Evolutionary conservation across 768 basidiomycete species (phyloP), one percentile per base, ranked within the genome.

Genomic region (Agrocybe praecox): DNA sequence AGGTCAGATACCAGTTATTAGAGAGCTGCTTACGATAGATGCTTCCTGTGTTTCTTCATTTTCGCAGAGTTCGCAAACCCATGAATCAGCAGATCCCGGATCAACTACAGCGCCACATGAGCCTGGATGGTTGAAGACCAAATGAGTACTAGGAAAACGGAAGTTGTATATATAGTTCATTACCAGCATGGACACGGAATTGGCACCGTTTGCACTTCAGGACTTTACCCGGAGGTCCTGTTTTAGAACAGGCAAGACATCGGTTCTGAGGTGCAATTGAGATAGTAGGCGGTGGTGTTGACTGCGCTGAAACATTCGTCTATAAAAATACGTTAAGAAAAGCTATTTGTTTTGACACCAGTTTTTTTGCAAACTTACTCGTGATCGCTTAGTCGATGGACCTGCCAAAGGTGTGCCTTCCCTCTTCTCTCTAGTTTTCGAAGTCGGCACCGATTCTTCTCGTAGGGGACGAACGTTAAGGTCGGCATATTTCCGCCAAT

Each of bases 401-500:
- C 74, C 79, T 34, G 75, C 71, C 17, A 81, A 69, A 22, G 80
- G 80, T 0, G 80, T 76, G 69, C 87, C 91, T 55, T 86, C 78
- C 36, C 90, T 80, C 71, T 94, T 94, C 47, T 83, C 76, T 44
- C 81, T 81, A 33, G 76, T 80, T 60, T 90, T 90, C 24, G 74
- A 72, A 1, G 76, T 67, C 0, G 81, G 75, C 1, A 81, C 64
- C 0, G 81, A 76, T 46, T 91, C 90, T 55, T 93, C 90, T 24
- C 90, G 82, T 18, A 86, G 56, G 9, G 87, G 86, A 42, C 90
- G 79, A 22, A 90, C 86, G 62, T 88, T 92, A 48, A 95, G 76
- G 62, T 96, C 94, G 0, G 92, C 94, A 68, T 97, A 97, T 72
- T 96, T 97, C 63, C 94, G 80, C 89, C 93, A 97, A 61, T 89